Evolutionary conservation across 331 rosid species (phyloP), one percentile per base, ranked within the genome.

Genomic region (Malus hybrid): DNA sequence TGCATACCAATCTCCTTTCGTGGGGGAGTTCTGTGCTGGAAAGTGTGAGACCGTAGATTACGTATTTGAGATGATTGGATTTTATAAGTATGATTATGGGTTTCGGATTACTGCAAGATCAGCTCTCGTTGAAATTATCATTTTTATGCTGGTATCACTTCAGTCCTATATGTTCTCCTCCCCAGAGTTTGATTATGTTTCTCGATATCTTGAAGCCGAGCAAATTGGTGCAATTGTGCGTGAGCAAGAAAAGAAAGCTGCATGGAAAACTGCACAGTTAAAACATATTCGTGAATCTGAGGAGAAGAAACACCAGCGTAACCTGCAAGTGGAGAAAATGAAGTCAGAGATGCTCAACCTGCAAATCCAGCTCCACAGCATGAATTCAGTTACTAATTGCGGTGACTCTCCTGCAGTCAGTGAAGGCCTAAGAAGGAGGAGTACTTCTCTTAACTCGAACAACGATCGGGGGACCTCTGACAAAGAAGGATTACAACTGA

Each of bases 81-180:
- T 95, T 83, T 89, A 83, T 54, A 95, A 95, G 74, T 95, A 92
- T 83, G 99, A 89, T 68, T 95, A 92, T 81, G 99, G 99, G 64
- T 95, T 90, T 88, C 87, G 93, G 82, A 92, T 95, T 65, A 95
- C 99, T n/a, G 92, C 97, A 72, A 95, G 99, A 84, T 95, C 99
- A 87, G 96, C 98, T 28, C 79, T 95, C 3, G 99, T 95, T 76
- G 99, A 95, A 82, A 92, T 95, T 76, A 86, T 90, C 87, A 95
- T 95, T 76, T 95, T 92, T 85, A 86, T 95, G 85, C 85, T 95
- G 77, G 99, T 95, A 70, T 90, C 98, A 24, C 93, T 95, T 79
- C 99, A 95, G 83, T 95, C 96, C 3, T 89, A 89, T 76, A 92
- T 95, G 97, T 92, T 95, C 76, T 92, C 96, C 73, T 95, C 97